A percentile compares a stretch with the other conserved stretches of the same genome.
Conservation (phyloP, 306 rosid genomes). For the Malus sieversii region DNA sequence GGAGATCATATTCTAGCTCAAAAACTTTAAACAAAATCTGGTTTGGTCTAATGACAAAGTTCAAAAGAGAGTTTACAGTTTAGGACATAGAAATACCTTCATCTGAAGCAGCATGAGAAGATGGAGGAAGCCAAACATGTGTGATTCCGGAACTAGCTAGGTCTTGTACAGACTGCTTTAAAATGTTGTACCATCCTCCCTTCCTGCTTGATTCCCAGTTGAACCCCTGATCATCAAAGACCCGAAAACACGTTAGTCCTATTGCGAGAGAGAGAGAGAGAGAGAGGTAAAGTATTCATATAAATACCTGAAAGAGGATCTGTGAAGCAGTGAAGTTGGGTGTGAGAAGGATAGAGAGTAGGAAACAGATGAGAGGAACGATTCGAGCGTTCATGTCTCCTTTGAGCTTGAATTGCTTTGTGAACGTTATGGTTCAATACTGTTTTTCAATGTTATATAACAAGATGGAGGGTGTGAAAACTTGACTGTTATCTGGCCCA, state of each 20-base stretch:
- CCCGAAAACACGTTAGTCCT: neutral
- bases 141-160: slow-evolving; percentile 45
- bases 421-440: too few relatives aligned
- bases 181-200: slow-evolving; percentile 62
- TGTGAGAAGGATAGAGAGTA: neutral
- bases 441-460: neutral
- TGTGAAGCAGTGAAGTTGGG: slow-evolving; percentile 1
- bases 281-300: neutral
- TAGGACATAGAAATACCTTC: slow-evolving; percentile 26
- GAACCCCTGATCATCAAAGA: slow-evolving; percentile 43
- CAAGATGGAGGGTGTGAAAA: neutral
- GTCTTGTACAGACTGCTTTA: slow-evolving; percentile 42
- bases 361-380: neutral
- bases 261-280: too few relatives aligned
- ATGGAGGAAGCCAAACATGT: slow-evolving; percentile 88
- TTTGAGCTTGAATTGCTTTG: too few relatives aligned
- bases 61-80: too few relatives aligned
- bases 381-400: neutral
- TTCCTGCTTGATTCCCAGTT: slow-evolving; percentile 67
- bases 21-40: neutral
- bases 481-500: neutral
- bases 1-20: neutral
- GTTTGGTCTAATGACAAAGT: neutral
- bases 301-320: neutral
- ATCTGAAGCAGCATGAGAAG: slow-evolving; percentile 43